Evolutionary conservation across 2,329 filamentous ascomycete genomes (phyloP).

Genomic region (Nothomitra cinnamomea): DNA sequence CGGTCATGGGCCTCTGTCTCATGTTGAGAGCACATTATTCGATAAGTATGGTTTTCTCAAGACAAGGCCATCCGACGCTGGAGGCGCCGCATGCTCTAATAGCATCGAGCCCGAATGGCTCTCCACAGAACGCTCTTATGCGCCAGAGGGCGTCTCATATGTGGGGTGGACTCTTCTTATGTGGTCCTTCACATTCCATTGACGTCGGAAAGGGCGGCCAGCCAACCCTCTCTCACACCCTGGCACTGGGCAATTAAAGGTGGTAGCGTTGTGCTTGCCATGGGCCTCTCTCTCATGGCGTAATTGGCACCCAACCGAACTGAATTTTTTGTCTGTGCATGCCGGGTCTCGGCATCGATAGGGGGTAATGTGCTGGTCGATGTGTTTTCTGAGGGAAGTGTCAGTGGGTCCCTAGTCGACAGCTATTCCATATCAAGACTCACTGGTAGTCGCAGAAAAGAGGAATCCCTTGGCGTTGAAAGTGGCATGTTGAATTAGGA

Average conservation of each 20-base stretch:
- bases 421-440: constrained; percentile 26
- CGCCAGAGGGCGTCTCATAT: too few species aligned
- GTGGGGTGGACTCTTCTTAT: constrained; percentile 76
- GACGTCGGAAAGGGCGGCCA: constrained; percentile 81
- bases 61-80: too few species aligned
- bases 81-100: too few species aligned
- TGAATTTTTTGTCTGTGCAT: constrained; percentile 79
- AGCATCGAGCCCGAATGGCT: too few species aligned
- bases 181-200: constrained; percentile 93
- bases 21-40: too few species aligned
- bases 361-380: constrained; percentile 91
- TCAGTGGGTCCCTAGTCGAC: constrained; percentile 3
- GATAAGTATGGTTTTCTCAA: too few species aligned
- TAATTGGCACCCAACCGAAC: constrained; percentile 84
- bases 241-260: constrained; percentile 77
- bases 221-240: constrained; percentile 70
- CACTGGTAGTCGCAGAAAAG: constrained; percentile 99
- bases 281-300: constrained; percentile 93
- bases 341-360: constrained; percentile 80
- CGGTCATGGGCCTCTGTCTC: too few species aligned
- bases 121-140: too few species aligned
- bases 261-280: constrained; percentile 85
- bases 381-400: constrained; percentile 57
- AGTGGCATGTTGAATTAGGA: constrained; percentile 61
- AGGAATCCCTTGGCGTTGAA: constrained; percentile 62